Percentiles rank a stretch among this genome's conserved stretches.
These are phyloP conservation scores for Beauveria varroae DNA, from an alignment of 2,329 filamentous ascomycete genomes.

Conservation along the genomic window DNA sequence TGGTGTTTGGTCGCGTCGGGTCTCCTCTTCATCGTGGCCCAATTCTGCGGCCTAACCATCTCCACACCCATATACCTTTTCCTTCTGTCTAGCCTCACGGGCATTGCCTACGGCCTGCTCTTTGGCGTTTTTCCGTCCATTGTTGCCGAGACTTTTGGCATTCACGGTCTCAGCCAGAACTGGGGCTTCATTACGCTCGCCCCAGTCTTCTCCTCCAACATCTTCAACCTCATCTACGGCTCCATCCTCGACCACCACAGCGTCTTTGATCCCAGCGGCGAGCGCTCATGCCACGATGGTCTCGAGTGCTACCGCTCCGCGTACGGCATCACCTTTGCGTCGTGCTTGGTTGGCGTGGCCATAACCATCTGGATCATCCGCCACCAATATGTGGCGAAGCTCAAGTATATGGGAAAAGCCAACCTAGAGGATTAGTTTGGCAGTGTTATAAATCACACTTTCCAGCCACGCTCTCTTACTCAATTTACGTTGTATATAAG, in stretches of 20 bases:
- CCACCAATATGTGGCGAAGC: constrained; percentile 40
- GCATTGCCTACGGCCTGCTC: constrained; percentile 84
- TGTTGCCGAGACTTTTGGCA: constrained; percentile 82
- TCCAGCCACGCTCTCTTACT: background rate
- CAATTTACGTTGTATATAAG: constrained; percentile 5
- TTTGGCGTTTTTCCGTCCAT: constrained; percentile 93
- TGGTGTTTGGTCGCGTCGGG: constrained; percentile 85
- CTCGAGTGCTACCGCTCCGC: constrained; percentile 73
- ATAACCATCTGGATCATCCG: constrained; percentile 66
- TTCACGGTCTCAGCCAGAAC: constrained; percentile 83
- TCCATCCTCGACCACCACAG: constrained; percentile 75
- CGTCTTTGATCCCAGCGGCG: constrained; percentile 57
- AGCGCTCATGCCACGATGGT: constrained; percentile 69
- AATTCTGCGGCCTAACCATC: constrained; percentile 68
- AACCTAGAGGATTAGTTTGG: constrained; percentile 28
- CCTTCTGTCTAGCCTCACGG: constrained; percentile 74
- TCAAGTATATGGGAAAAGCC: constrained; percentile 30
- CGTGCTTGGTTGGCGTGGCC: constrained; percentile 60
- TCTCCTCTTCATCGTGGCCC: constrained; percentile 69
- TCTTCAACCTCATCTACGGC: constrained; percentile 92
- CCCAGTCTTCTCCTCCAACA: constrained; percentile 77
- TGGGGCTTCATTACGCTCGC: constrained; percentile 94
- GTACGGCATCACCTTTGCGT: constrained; percentile 69
- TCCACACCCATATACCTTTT: constrained; percentile 70
- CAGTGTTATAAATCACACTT: background rate